Conservation (phyloP, 208 protist genomes). For the Acanthamoeba lenticulata region DNA sequence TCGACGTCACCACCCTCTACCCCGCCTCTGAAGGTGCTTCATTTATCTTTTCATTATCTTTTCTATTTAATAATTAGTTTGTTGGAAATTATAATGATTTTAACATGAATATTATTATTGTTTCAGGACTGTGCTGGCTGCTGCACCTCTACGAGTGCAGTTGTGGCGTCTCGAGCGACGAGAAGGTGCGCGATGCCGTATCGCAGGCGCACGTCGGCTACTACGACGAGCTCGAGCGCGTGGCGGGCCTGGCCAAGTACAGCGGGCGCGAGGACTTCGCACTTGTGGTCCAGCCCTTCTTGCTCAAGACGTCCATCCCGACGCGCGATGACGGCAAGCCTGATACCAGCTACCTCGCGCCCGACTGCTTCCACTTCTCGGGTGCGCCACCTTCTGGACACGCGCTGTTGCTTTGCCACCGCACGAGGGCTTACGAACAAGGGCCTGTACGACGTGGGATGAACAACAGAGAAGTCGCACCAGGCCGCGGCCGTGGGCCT, state of each 20-base stretch:
- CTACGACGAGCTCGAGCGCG: neutral
- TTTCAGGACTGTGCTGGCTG: neutral
- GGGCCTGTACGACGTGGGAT: neutral
- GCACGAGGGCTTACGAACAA: too few relatives aligned
- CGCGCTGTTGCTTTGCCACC: too few relatives aligned
- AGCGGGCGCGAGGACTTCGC: neutral
- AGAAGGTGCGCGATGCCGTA: neutral
- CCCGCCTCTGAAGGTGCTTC: neutral
- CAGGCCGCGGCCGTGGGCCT: slow-evolving; percentile 18
- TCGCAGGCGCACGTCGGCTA: neutral
- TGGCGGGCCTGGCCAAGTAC: slow-evolving; percentile 9
- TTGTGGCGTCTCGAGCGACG: neutral
- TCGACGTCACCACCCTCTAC: slow-evolving; percentile 29
- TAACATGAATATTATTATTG: neutral
- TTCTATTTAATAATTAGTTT: neutral
- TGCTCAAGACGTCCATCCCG: neutral
- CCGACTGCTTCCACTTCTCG: slow-evolving; percentile 65
- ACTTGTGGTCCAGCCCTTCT: slow-evolving; percentile 29
- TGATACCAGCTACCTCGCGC: slow-evolving; percentile 16
- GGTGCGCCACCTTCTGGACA: neutral
- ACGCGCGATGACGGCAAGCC: neutral
- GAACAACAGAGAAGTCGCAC: neutral
- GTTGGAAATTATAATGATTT: too few relatives aligned
- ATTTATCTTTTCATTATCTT: neutral
- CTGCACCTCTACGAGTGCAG: neutral